Percentiles rank a stretch among this genome's conserved stretches.
These are phyloP conservation scores for Tagetes patula DNA, from an alignment of 129 eudicot genomes.

Conservation along the genomic window DNA sequence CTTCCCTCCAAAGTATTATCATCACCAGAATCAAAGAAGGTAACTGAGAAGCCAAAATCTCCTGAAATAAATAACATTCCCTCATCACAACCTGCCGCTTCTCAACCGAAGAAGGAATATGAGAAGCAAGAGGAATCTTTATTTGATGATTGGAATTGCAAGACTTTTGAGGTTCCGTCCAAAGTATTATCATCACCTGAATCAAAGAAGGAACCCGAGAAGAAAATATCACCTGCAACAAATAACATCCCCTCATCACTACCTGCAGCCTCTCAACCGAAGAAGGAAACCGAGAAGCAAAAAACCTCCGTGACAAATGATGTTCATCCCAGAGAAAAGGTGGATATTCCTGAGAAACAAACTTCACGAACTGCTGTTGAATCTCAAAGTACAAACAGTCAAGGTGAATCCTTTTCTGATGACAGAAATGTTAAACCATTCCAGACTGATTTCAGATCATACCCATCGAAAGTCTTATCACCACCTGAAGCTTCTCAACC, in stretches of 20 bases:
- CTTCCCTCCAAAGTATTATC: too few relatives aligned
- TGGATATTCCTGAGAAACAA: constrained; percentile 29
- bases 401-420: constrained; percentile 7
- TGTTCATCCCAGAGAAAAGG: constrained; percentile 30
- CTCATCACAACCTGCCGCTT: too few relatives aligned
- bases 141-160: constrained; percentile 33
- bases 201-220: constrained; percentile 12
- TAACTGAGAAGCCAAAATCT: too few relatives aligned
- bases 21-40: too few relatives aligned
- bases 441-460: too few relatives aligned
- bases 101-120: too few relatives aligned
- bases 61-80: too few relatives aligned
- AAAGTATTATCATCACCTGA: constrained; percentile 24
- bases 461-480: too few relatives aligned
- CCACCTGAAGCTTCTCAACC: constrained; percentile 5
- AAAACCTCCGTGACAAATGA: neutral
- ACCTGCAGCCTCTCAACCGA: neutral
- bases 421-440: too few relatives aligned
- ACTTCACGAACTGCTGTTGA: constrained; percentile 30
- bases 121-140: constrained; percentile 34
- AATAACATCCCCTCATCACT: constrained; percentile 26
- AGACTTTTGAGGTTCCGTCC: constrained; percentile 28
- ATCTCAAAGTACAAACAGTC: constrained; percentile 32
- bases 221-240: neutral
- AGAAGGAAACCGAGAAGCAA: too few relatives aligned